These are phyloP conservation scores for Penicillium sp. DNA, from an alignment of 2,329 filamentous ascomycete genomes.

Conservation along the genomic window DNA sequence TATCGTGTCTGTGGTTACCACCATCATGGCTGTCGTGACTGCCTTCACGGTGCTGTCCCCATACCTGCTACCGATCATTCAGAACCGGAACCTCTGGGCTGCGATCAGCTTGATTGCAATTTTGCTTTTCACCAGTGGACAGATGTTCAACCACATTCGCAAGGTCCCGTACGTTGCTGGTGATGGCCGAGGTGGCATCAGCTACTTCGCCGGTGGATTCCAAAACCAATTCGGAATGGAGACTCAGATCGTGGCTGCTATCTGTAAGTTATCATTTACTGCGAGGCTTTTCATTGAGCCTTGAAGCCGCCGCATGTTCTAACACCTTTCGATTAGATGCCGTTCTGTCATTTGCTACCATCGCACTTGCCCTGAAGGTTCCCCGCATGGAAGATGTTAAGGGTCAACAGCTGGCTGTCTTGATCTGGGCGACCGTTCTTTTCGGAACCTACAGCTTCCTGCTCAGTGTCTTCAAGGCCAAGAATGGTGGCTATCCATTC, in stretches of 20 bases:
- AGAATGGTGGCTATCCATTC: slow-evolving; percentile 95
- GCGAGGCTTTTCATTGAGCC: slow-evolving; percentile 11
- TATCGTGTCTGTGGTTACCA: slow-evolving; percentile 67
- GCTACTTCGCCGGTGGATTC: slow-evolving; percentile 88
- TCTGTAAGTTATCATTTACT: slow-evolving; percentile 68
- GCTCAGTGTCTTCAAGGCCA: slow-evolving; percentile 87
- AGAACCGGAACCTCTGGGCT: slow-evolving; percentile 93
- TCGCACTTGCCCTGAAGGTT: slow-evolving; percentile 87
- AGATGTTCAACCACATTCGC: slow-evolving; percentile 99
- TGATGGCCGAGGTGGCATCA: slow-evolving; percentile 81
- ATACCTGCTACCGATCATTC: slow-evolving; percentile 77
- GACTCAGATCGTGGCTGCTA: slow-evolving; percentile 89
- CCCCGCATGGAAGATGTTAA: slow-evolving; percentile 80
- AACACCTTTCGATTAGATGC: slow-evolving; percentile 57
- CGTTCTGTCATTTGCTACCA: slow-evolving; percentile 82
- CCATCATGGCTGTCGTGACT: slow-evolving; percentile 70
- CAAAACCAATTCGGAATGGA: slow-evolving; percentile 92
- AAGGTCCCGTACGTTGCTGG: slow-evolving; percentile 90
- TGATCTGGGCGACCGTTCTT: slow-evolving; percentile 76
- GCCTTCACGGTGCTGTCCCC: slow-evolving; percentile 71
- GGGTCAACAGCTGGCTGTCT: slow-evolving; percentile 76
- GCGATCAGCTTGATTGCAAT: slow-evolving; percentile 85
- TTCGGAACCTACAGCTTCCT: slow-evolving; percentile 91
- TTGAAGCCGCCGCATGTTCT: slow-evolving; percentile 13
- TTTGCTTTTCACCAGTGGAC: slow-evolving; percentile 89